Percentiles rank a stretch among this genome's conserved stretches.
These are phyloP conservation scores for Backusella sp. DNA, from an alignment of 192 early-diverging fungal genomes.

Conservation along the genomic window DNA sequence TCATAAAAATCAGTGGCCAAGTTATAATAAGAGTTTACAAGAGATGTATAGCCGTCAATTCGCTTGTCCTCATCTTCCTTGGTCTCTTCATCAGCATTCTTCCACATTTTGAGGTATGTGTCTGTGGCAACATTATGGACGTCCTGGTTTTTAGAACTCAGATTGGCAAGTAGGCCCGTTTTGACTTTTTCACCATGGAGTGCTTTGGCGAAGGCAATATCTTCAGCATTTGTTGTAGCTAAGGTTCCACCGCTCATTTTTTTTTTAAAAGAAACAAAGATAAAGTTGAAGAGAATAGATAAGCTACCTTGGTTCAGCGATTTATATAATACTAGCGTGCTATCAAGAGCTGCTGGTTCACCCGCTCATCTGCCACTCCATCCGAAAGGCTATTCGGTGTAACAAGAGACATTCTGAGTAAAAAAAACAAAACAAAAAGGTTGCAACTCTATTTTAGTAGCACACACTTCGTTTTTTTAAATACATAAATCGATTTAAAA, in stretches of 20 bases:
- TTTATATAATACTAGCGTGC: conserved; percentile 3
- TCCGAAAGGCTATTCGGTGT: neutral
- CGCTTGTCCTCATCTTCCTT: conserved; percentile 66
- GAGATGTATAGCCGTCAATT: conserved; percentile 56
- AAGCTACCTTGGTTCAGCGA: neutral
- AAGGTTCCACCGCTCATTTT: conserved; percentile 28
- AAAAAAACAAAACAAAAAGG: neutral
- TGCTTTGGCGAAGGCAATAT: conserved; percentile 49
- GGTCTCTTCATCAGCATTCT: conserved; percentile 43
- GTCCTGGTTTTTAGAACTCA: conserved; percentile 64
- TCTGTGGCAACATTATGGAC: conserved; percentile 65
- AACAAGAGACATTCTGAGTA: neutral
- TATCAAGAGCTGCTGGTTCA: conserved; percentile 4
- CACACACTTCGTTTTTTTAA: neutral
- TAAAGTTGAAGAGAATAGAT: neutral
- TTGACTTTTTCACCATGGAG: conserved; percentile 51
- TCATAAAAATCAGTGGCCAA: conserved; percentile 85
- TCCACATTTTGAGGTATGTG: conserved; percentile 75
- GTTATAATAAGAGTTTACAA: conserved; percentile 84
- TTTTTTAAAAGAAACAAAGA: neutral
- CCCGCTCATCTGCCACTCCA: neutral
- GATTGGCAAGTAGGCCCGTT: conserved; percentile 42
- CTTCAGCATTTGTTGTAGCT: conserved; percentile 41
- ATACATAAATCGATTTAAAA: neutral
- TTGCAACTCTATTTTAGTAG: neutral